These are phyloP conservation scores for Pistacia vera DNA, from an alignment of 345 rosid genomes.

Conservation along the genomic window DNA sequence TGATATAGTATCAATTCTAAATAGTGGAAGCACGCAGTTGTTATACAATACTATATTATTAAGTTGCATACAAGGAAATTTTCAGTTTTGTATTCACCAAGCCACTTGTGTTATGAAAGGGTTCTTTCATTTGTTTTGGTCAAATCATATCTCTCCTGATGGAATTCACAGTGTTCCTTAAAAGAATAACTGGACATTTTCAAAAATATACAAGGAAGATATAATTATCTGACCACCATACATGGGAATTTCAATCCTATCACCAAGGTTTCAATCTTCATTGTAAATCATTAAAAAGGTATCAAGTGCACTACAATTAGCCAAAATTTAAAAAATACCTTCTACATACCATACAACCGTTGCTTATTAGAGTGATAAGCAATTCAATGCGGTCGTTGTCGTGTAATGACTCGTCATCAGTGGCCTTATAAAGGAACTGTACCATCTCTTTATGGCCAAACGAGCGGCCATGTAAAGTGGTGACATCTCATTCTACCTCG, in stretches of 20 bases:
- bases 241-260: not conserved
- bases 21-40: not conserved
- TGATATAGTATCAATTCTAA: no score
- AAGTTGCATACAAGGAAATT: not conserved
- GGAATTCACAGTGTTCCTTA: not conserved
- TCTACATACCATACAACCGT: not conserved
- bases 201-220: not conserved
- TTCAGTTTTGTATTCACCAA: not conserved
- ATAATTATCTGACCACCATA: not conserved
- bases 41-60: not conserved
- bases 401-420: no score
- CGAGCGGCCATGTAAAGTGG: slow-evolving; percentile 17
- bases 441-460: slow-evolving; percentile 19
- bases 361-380: no score
- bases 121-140: not conserved
- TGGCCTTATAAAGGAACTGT: no score
- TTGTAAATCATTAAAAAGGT: not conserved
- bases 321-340: not conserved
- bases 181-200: not conserved
- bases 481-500: not conserved
- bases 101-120: no score
- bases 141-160: not conserved
- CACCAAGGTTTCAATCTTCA: no score
- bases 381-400: no score
- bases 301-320: not conserved